phyloP scores from a whole-genome alignment of 345 rosid species.

The Syzygium aromaticum region DNA sequence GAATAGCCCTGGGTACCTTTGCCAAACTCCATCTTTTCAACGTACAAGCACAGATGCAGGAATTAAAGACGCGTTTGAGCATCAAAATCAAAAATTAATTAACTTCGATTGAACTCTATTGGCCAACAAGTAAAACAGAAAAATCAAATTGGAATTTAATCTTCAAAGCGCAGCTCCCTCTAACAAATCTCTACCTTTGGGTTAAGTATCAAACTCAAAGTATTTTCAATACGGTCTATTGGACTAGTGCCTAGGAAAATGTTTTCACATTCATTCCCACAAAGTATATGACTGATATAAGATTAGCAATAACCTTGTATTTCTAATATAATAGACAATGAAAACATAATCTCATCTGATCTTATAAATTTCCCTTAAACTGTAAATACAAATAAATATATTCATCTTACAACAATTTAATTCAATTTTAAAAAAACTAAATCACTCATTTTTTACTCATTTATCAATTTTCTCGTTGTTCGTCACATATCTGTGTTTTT shows the following conservation, averaged over 20 bases:
- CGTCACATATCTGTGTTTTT: not conserved
- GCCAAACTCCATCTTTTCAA: not conserved
- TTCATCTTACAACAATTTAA: not conserved
- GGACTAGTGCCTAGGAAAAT: not conserved
- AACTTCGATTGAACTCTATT: not conserved
- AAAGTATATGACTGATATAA: not conserved
- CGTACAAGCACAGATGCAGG: not conserved
- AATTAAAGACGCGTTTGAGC: not conserved
- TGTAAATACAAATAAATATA: not conserved
- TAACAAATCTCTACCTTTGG: not conserved
- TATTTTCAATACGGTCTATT: not conserved
- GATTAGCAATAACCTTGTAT: not conserved
- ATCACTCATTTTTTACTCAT: not conserved
- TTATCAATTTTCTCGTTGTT: not conserved
- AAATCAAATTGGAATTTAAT: not conserved
- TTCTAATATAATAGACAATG: not conserved
- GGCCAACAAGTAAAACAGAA: not conserved
- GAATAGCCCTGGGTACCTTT: not conserved
- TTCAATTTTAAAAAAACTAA: not conserved
- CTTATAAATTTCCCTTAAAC: not conserved
- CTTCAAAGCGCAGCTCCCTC: not conserved
- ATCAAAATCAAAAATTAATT: not conserved
- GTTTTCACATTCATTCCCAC: not conserved
- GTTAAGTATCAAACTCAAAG: not conserved
- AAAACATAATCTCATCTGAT: not conserved